These are phyloP conservation scores for Saccharum spontaneum DNA, from an alignment of 176 grass and related monocot genomes.

Conservation along the genomic window DNA sequence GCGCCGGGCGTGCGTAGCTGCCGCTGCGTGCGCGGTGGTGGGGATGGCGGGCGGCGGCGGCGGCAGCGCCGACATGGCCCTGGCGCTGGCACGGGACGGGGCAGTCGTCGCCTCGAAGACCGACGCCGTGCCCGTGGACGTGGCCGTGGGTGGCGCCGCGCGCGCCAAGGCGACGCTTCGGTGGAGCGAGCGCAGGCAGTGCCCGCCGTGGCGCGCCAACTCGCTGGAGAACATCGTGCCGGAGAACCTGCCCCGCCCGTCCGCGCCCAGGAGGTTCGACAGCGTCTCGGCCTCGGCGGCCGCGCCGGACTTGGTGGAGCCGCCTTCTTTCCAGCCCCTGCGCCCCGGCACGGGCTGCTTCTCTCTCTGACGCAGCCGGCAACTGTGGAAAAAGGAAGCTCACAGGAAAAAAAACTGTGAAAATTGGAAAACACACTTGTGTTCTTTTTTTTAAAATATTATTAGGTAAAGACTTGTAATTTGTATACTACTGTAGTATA, in stretches of 20 bases:
- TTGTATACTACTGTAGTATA: no score
- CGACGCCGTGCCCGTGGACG: not conserved
- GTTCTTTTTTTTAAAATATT: not conserved
- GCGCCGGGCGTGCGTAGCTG: constrained; percentile 59
- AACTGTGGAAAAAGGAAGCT: not conserved
- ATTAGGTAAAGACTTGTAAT: not conserved
- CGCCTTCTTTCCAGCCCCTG: constrained; percentile 20
- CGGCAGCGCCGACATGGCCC: not conserved
- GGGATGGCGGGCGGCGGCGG: constrained; percentile 22
- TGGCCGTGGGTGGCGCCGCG: not conserved
- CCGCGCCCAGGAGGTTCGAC: constrained; percentile 45
- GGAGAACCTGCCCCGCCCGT: constrained; percentile 87
- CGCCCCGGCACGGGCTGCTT: constrained; percentile 51
- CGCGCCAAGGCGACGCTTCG: constrained; percentile 16
- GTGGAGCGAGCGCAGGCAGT: constrained; percentile 83
- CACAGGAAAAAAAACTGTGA: no score
- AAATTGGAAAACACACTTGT: not conserved
- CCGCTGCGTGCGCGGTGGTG: constrained; percentile 53
- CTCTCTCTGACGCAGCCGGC: constrained; percentile 34
- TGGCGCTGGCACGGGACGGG: not conserved
- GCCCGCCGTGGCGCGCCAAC: constrained; percentile 77
- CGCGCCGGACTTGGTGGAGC: not conserved
- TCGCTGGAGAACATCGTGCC: constrained; percentile 82
- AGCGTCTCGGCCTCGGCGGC: not conserved
- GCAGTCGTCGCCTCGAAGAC: not conserved